Conservation (phyloP, 2,329 filamentous ascomycete species). For the Dactylellina cionopaga region DNA sequence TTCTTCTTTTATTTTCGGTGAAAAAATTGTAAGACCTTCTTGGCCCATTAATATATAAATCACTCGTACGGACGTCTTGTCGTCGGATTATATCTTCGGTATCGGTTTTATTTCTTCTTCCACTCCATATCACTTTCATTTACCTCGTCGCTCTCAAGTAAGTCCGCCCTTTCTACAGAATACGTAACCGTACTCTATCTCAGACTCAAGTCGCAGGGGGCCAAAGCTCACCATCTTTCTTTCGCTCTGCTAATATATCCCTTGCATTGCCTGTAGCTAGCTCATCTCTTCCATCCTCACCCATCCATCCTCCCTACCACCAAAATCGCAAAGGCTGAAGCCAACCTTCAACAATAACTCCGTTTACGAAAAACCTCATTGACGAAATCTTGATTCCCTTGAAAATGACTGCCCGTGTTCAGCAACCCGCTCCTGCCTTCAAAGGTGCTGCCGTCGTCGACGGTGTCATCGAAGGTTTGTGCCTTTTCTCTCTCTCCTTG, state of each 20-base stretch:
- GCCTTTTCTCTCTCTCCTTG: slow-evolving; percentile 1
- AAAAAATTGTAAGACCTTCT: slow-evolving; percentile 5
- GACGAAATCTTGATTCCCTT: background rate
- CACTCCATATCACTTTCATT: slow-evolving; percentile 8
- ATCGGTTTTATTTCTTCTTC: slow-evolving; percentile 13
- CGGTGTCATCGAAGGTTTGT: slow-evolving; percentile 64
- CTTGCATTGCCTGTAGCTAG: slow-evolving; percentile 8
- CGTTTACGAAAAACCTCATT: background rate
- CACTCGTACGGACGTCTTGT: slow-evolving; percentile 32
- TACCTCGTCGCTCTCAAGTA: slow-evolving; percentile 11
- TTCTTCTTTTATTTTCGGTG: slow-evolving; percentile 2
- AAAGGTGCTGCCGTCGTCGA: slow-evolving; percentile 66
- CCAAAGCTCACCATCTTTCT: background rate
- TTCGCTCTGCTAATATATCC: slow-evolving; percentile 18
- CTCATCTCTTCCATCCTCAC: slow-evolving; percentile 46
- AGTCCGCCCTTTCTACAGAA: too few species aligned
- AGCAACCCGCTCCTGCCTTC: slow-evolving; percentile 65
- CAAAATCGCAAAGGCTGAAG: background rate
- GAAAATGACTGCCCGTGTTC: slow-evolving; percentile 60
- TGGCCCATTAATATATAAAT: slow-evolving; percentile 38
- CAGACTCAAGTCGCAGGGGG: slow-evolving; percentile 15
- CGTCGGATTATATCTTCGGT: slow-evolving; percentile 27
- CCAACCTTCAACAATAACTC: background rate
- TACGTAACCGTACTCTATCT: slow-evolving; percentile 32
- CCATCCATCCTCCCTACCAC: slow-evolving; percentile 43